These are phyloP conservation scores for Erysimum cheiranthoides DNA, from an alignment of 345 rosid species.

Conservation along the genomic window DNA sequence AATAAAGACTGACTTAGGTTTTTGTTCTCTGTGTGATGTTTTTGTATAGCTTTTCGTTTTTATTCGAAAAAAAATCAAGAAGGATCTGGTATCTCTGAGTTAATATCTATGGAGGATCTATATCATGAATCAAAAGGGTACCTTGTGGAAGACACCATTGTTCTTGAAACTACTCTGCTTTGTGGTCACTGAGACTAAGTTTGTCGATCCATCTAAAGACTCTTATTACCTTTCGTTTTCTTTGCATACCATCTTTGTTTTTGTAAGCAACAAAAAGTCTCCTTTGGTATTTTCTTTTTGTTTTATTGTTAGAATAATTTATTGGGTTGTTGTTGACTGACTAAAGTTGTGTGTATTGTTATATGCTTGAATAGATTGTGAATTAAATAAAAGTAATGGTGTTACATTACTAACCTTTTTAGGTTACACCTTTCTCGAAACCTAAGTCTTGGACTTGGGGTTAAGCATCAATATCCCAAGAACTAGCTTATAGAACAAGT, in stretches of 20 bases:
- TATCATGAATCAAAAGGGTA: conserved; percentile 32
- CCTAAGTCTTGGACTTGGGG: too few species aligned
- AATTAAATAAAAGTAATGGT: too few species aligned
- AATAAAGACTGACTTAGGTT: not conserved
- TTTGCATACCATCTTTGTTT: not conserved
- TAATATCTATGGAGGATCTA: conserved; percentile 15
- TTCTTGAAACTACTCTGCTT: not conserved
- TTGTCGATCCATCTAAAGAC: not conserved
- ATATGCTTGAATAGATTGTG: too few species aligned
- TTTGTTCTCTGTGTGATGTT: not conserved
- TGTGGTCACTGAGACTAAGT: not conserved
- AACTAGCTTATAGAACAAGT: too few species aligned
- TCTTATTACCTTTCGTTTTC: not conserved
- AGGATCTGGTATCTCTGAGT: not conserved
- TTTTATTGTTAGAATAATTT: not conserved
- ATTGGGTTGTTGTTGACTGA: not conserved
- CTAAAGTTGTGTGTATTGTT: not conserved
- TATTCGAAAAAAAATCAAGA: not conserved
- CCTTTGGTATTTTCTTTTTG: not conserved
- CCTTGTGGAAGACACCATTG: conserved; percentile 8
- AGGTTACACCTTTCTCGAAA: too few species aligned
- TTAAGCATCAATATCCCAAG: too few species aligned
- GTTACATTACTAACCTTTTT: too few species aligned
- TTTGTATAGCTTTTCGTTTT: not conserved
- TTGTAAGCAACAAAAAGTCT: conserved; percentile 1